phyloP scores from a whole-genome alignment of 2,329 filamentous ascomycete species.

The Stachybotrys echinatus region DNA sequence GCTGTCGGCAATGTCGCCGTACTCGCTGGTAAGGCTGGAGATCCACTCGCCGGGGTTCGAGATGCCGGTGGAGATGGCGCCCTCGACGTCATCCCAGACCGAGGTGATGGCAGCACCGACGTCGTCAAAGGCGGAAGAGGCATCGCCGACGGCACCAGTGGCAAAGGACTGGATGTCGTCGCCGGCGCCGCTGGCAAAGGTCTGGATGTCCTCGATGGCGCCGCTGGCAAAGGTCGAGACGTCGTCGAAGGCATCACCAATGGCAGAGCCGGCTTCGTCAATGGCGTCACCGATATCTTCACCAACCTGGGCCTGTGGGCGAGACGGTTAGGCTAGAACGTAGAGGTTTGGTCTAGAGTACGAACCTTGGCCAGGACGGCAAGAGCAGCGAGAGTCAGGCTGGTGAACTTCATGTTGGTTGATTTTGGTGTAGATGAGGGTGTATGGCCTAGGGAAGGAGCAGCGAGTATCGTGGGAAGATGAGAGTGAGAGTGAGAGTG shows the following conservation, averaged over 20 bases:
- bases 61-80: constrained; percentile 5
- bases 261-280: constrained; percentile 2
- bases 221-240: not conserved
- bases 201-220: constrained; percentile 5
- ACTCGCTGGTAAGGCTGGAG: constrained; percentile 11
- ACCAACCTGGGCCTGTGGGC: constrained; percentile 12
- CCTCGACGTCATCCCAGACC: not conserved
- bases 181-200: constrained; percentile 3
- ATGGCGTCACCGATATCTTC: constrained; percentile 9
- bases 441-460: constrained; percentile 4
- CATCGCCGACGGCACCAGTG: constrained; percentile 6
- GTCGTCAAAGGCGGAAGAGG: constrained; percentile 11
- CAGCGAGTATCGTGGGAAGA: not conserved
- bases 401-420: constrained; percentile 32
- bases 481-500: too few relatives aligned
- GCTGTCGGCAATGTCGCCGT: constrained; percentile 16
- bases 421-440: too few relatives aligned
- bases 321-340: not conserved
- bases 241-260: not conserved
- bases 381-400: constrained; percentile 23
- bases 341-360: not conserved
- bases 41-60: constrained; percentile 4
- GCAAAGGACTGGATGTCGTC: constrained; percentile 5
- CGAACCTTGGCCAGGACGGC: constrained; percentile 17
- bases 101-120: constrained; percentile 5